A percentile compares a stretch with the other conserved stretches of the same genome.
Conservation (phyloP, 2,329 filamentous ascomycete genomes). For the Calonectria henricotiae region DNA sequence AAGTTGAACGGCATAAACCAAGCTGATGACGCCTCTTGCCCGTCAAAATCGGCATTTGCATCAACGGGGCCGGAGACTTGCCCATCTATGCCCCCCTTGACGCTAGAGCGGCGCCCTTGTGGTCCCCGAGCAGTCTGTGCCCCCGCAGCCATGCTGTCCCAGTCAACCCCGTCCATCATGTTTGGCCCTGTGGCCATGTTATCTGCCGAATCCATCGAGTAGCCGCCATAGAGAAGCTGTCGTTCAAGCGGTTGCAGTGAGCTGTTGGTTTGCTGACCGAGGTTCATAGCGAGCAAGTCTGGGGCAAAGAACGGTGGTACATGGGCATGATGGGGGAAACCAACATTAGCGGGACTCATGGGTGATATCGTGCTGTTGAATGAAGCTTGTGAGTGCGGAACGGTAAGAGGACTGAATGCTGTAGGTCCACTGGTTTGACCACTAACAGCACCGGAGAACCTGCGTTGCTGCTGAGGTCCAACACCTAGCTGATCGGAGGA, state of each 20-base stretch:
- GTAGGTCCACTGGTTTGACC: conserved; percentile 61
- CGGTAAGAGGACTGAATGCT: conserved; percentile 61
- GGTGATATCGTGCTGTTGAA: conserved; percentile 69
- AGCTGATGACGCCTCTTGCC: conserved; percentile 73
- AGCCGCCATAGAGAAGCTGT: conserved; percentile 83
- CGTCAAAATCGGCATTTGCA: conserved; percentile 49
- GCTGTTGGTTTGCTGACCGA: conserved; percentile 66
- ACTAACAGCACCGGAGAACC: conserved; percentile 62
- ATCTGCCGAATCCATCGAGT: conserved; percentile 68
- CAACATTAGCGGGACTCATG: conserved; percentile 67
- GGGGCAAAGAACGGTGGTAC: conserved; percentile 65
- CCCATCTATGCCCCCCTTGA: conserved; percentile 54
- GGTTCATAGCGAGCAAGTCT: conserved; percentile 69
- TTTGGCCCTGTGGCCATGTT: conserved; percentile 58
- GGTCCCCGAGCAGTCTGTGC: conserved; percentile 50
- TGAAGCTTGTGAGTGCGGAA: conserved; percentile 61
- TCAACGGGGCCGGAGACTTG: conserved; percentile 47
- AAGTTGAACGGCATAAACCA: conserved; percentile 98
- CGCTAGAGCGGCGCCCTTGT: conserved; percentile 51
- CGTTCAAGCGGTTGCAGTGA: conserved; percentile 81
- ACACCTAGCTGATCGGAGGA: conserved; percentile 31
- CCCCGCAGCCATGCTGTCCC: conserved; percentile 62
- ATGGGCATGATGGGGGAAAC: conserved; percentile 60
- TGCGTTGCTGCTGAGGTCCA: conserved; percentile 55
- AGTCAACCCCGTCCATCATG: conserved; percentile 63